phyloP scores from a whole-genome alignment of 495 filamentous ascomycete genomes.

The Collariella sp. region DNA sequence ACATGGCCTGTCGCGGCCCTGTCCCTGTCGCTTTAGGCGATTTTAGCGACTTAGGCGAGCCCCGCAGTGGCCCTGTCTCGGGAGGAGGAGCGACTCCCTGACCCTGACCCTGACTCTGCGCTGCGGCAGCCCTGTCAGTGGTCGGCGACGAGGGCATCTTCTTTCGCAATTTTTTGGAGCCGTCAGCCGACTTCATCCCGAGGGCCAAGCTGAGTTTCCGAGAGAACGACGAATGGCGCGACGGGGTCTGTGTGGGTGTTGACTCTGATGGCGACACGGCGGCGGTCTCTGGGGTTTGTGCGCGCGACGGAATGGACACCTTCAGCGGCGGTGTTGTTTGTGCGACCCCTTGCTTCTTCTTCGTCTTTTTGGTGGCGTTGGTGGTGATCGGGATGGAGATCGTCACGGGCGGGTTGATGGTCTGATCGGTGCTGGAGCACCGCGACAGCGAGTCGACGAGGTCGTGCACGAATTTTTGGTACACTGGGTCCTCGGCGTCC shows the following conservation, averaged over 20 bases:
- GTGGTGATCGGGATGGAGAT: not conserved
- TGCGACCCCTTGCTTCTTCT: no score
- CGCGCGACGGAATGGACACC: slow-evolving; percentile 7
- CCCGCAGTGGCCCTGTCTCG: slow-evolving; percentile 11
- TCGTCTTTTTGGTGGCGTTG: not conserved
- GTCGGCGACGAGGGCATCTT: slow-evolving; percentile 19
- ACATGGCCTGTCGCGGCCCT: no score
- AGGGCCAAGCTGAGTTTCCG: slow-evolving; percentile 31
- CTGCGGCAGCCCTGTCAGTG: slow-evolving; percentile 18
- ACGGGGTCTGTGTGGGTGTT: slow-evolving; percentile 1
- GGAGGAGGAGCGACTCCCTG: no score
- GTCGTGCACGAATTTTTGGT: slow-evolving; percentile 30
- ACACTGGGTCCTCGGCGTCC: slow-evolving; percentile 29
- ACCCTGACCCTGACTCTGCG: no score
- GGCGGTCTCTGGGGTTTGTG: not conserved
- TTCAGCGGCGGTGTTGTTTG: slow-evolving; percentile 26
- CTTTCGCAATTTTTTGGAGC: slow-evolving; percentile 28
- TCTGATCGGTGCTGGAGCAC: slow-evolving; percentile 15
- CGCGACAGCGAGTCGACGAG: slow-evolving; percentile 17
- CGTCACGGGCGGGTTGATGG: not conserved
- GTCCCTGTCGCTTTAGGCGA: slow-evolving; percentile 19
- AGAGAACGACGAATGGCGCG: slow-evolving; percentile 14
- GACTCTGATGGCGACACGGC: slow-evolving; percentile 9
- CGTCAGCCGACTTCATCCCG: slow-evolving; percentile 25
- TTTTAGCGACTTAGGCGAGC: slow-evolving; percentile 17